Evolutionary conservation across 1,139 yeast species (phyloP), one percentile per base, ranked within the genome.

Genomic region (Groenewaldozyma auringiensis): DNA sequence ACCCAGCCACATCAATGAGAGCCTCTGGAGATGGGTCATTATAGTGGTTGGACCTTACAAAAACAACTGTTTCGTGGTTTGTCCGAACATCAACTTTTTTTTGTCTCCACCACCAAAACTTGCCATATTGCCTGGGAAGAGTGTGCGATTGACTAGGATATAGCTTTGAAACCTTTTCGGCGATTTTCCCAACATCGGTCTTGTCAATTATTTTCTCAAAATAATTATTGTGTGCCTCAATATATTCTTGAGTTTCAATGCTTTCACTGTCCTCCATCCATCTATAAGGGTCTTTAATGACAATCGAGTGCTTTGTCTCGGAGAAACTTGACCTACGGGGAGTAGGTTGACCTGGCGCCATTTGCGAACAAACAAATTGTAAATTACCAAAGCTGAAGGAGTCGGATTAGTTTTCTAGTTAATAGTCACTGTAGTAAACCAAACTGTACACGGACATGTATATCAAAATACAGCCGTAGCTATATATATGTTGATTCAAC

Each of bases 261-360:
- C 37, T 18, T 8, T 29, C 21, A n/a, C 21, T 21, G 22, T 41
- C 43, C 14, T 43, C 45, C 41, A 43, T 27, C 45, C 45, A 43
- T 31, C 45, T 21, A 32, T 43, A 43, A 2, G 45, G 45, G 21
- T 43, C 45, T 8, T 21, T 16, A 14, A 43, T 43, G 14, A 17
- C 16, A 14, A 31, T 13, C 13, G 37, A 37, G 21, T 41, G 43
- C 16, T 25, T 33, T 16, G 14, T 13, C 21, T 41, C 43, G n/a
- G 32, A 21, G 43, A 41, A 41, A 21, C 20, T 21, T 2, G 43
- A 41, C 17, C 43, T 11, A 3, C 43, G 27, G 31, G 40, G 29
- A 21, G 20, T 13, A 2, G 40, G 40, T 4, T 20, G 22, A 20
- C 16, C 14, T 11, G 29, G 20, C n/a, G 40, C 20, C 40, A 37